A percentile compares a stretch with the other conserved stretches of the same genome.
Evolutionary conservation across 164 flowering plant genomes (phyloP).

Genomic region (Stephania yunnanensis): DNA sequence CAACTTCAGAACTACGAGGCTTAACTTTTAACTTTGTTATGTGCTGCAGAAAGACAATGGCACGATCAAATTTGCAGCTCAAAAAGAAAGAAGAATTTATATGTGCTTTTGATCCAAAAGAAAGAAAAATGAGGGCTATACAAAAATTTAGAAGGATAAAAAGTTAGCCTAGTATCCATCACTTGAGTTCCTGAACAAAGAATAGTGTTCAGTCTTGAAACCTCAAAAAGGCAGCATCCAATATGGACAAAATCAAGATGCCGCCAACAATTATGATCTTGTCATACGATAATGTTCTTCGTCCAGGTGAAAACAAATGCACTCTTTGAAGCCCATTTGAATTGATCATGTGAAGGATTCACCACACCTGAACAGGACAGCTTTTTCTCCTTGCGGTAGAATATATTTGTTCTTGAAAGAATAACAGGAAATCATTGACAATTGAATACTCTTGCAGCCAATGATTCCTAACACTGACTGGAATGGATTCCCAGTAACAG

Average conservation of each 20-base stretch:
- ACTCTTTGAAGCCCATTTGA: slow-evolving; percentile 9
- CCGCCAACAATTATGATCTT: slow-evolving; percentile 11
- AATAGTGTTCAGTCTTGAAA: slow-evolving; percentile 23
- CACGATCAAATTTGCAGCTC: not conserved
- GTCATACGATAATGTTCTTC: slow-evolving; percentile 3
- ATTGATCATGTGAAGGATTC: not conserved
- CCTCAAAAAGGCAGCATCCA: slow-evolving; percentile 22
- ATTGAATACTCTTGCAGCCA: not conserved
- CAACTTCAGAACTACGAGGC: not conserved
- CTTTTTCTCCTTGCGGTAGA: not conserved
- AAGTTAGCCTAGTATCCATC: slow-evolving; percentile 14
- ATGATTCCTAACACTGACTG: slow-evolving; percentile 3
- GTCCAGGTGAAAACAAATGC: slow-evolving; percentile 15
- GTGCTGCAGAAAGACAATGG: not conserved
- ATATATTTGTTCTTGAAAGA: not conserved
- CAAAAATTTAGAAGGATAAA: slow-evolving; percentile 20
- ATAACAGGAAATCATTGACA: not conserved
- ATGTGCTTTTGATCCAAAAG: slow-evolving; percentile 21
- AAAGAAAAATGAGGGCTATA: slow-evolving; percentile 35
- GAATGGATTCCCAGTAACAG: slow-evolving; percentile 1
- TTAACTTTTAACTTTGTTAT: slow-evolving; percentile 8
- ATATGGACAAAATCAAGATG: slow-evolving; percentile 16
- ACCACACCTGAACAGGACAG: not conserved
- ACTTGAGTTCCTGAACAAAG: slow-evolving; percentile 21
- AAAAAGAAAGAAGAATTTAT: slow-evolving; percentile 16